Base-by-base conservation (phyloP, 2,329 filamentous ascomycete genomes). In the Cadophora malorum region DNA sequence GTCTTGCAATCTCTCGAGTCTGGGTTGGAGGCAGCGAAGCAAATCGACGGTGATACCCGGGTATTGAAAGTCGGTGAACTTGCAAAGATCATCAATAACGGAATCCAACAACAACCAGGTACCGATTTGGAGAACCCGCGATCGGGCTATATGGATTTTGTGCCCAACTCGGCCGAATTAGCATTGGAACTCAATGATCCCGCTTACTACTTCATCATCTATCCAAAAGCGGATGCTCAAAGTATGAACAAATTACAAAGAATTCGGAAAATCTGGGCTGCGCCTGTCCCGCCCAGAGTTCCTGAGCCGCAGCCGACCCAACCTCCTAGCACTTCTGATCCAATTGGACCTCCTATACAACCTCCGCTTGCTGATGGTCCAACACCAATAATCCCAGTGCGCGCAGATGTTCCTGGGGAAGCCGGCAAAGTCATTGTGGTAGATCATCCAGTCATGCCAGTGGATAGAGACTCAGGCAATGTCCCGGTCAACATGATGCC, bases 101-200 rank as follows among this genome's bases (percentile, higher is more conserved):
- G 28, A 45, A 53, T 62, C n/a, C 28, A 28, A 33, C 38, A 23
- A 8, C 19, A 49, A 49, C 19, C n/a, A 21, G 45, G 45, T 21
- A 19, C 45, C n/a, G 45, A 49, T 9, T 10, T 19, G 6, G 5
- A 21, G n/a, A 49, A 49, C 21, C 45, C 45, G 2, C n/a, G 45
- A n/a, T 49, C 45, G 45, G 45, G 45, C 7, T 49, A 49, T 9
- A 19, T 49, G 45, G 45, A 49, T 31, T 31, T 33, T 5, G 45
- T 62, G 23, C 55, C 58, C 19, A 62, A 41, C 19, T 61, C 64
- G 9, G 23, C 19, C 23, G 52, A 53, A 16, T 47, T 67, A 3
- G 65, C 49, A 5, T 19, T 67, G 19, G 65, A 67, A 31, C 25
- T 67, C 23, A 67, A 63, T 23, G 65, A 67, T 63, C 65, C 49